Conservation (phyloP, 176 grass and related monocot species). For the Carex littledalei region DNA sequence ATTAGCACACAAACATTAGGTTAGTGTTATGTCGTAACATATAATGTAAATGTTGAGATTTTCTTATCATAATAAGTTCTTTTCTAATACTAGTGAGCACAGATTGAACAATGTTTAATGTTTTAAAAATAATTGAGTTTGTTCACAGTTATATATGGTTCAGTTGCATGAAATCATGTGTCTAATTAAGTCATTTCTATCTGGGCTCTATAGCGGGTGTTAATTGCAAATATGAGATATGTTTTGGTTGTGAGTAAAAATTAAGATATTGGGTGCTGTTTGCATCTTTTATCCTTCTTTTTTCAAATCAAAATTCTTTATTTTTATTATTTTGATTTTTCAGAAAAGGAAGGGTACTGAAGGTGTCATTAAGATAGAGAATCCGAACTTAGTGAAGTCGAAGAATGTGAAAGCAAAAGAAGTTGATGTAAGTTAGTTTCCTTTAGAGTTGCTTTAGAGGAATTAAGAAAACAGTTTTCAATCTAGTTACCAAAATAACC, state of each 20-base stretch:
- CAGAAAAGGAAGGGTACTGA: constrained; percentile 89
- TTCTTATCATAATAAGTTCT: not conserved
- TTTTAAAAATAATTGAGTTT: not conserved
- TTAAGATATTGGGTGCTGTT: not conserved
- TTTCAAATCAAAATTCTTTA: not conserved
- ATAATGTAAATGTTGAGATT: not conserved
- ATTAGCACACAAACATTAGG: not conserved
- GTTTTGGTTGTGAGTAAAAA: not conserved
- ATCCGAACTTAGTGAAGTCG: constrained; percentile 82
- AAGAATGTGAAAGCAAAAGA: constrained; percentile 91
- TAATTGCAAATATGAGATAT: not conserved
- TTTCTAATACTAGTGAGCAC: not conserved
- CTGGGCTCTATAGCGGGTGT: not conserved
- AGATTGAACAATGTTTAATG: not conserved
- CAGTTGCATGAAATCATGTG: not conserved
- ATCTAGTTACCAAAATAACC: too few species aligned
- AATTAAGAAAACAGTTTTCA: not conserved
- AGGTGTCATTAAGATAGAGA: constrained; percentile 89
- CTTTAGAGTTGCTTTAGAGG: not conserved
- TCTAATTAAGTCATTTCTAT: not conserved
- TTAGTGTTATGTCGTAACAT: not conserved
- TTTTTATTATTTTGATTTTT: constrained; percentile 12
- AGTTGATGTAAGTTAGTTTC: constrained; percentile 80
- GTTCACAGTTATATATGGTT: not conserved
- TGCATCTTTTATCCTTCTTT: not conserved